phyloP scores from a whole-genome alignment of 208 protist species.

The Leishmania martiniquensis region DNA sequence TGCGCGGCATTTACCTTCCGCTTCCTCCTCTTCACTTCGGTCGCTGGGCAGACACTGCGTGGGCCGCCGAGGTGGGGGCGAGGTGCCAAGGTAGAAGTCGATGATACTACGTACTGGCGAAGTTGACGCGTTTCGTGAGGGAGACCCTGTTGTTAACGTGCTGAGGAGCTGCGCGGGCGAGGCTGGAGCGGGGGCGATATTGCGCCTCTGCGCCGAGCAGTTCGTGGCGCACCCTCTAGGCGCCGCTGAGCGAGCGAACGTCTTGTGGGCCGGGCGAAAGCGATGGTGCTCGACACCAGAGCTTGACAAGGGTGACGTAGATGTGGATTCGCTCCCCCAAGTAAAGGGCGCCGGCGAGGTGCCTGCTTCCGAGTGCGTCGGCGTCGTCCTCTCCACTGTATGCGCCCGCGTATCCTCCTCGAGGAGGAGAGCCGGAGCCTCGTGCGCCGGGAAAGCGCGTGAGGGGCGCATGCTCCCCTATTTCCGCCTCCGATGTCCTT shows the following conservation, averaged over 20 bases:
- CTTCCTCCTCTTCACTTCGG: not conserved
- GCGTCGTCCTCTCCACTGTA: slow-evolving; percentile 2
- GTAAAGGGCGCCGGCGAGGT: slow-evolving; percentile 1
- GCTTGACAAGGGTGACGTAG: not conserved
- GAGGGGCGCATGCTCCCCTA: not conserved
- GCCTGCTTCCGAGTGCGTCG: slow-evolving; percentile 6
- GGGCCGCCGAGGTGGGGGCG: slow-evolving; percentile 10
- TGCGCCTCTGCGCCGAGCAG: not conserved
- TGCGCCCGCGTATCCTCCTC: not conserved
- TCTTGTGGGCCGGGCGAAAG: slow-evolving; percentile 2
- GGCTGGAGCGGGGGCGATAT: not conserved
- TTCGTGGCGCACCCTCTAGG: not conserved
- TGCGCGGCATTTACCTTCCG: not conserved
- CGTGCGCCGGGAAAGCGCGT: not conserved
- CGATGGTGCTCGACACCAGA: not conserved
- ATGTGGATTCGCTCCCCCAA: not conserved
- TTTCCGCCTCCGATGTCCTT: not conserved
- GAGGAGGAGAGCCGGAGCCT: not conserved
- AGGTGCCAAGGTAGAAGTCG: slow-evolving; percentile 19
- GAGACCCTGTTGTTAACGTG: not conserved
- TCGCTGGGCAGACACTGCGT: too few relatives aligned
- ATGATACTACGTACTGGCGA: slow-evolving; percentile 14
- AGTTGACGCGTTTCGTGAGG: not conserved
- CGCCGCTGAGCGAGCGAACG: slow-evolving; percentile 9
- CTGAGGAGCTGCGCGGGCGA: not conserved